Base-by-base conservation (phyloP, 2,329 filamentous ascomycete species). In the Fusarium anguioides region DNA sequence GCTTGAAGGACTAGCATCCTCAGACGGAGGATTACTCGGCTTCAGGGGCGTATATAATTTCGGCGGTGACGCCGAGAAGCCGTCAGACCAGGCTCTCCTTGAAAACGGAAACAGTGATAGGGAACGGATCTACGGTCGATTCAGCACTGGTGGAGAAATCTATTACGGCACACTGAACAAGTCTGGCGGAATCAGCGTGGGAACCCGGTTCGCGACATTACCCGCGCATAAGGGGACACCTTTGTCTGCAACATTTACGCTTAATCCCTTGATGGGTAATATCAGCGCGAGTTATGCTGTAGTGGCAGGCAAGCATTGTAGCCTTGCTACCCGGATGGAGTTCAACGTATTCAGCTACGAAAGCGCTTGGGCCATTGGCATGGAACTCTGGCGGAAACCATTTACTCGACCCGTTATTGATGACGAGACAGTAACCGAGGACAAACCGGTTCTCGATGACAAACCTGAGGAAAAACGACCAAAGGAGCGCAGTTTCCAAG, bases 281-380 rank as follows among this genome's bases (percentile, higher is more conserved):
- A 85, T 99, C 60, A 94, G 91, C 57, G 93, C 94, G 33, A 97
- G 89, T 17, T 99, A 99, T 77, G 92, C 96, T 0, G 92, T 98
- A 45, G 91, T 93, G 74, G 95, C 95, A 3, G 93, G 93, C 5
- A 87, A 87, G 31, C 89, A 93, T 72, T 87, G 97, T 70, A 92
- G 93, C 12, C 86, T 99, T 47, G 96, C 94, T 66, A 96, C 94
- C 21, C 89, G 91, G 47, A 95, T 98, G 80, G 94, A 96, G 75
- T 99, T 99, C 80, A 99, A 99, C 74, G 91, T 97, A 47, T 98
- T 97, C 80, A 97, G 93, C 76, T 99, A 97, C 81, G 96, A 99
- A 81, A 97, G 93, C 75, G 92, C 96, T 59, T 91, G 97, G 83
- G 90, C 94, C 24, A 86, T 98, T 23, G 96, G 96, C 15, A 92